Base-by-base conservation (phyloP, 108 stramenopile species). In the Stephanodiscus triporus region DNA sequence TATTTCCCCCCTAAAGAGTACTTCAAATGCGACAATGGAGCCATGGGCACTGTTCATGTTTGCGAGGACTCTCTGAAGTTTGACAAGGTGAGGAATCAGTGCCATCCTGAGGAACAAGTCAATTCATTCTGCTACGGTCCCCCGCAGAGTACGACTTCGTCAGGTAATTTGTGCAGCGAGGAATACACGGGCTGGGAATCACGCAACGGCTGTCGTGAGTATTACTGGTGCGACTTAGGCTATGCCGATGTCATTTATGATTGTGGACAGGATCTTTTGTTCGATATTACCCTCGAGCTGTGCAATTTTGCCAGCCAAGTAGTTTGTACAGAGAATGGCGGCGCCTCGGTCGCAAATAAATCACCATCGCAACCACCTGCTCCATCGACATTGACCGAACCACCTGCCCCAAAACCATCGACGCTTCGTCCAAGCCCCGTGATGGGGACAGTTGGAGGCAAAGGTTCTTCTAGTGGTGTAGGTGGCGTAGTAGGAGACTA, bases 251-350 rank as follows among this genome's bases (percentile, higher is more conserved):
- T 65, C 23, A 19, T 64, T 4, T 54, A 70, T 59, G 40, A 63
- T 2, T 77, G 77, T 45, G 68, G 68, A 13, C 45, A 66, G 32
- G 64, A 58, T 20, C 53, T 65, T 7, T 43, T 77, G 34, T 77
- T 70, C 37, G 69, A 77, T 36, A 64, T 58, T 26, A 40, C 55
- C 26, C 24, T 77, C 0, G 68, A 70, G 38, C 63, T 57, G 17
- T 77, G 77, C 48, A 70, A 70, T 62, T 65, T 77, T 20, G 69
- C 77, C 16, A 47, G 58, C 51, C 32, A 66, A 29, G 77, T 77
- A 0, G 43, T 13, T 9, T 77, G 77, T 27, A 51, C 36, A 20
- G 50, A 63, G 17, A 49, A 49, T 23, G 38, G 19, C 54, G 26
- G 30, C 64, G 22, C 24, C 16, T 14, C 16, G 6, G 24, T 9